These are phyloP conservation scores for Paecilomyces niveus DNA, from an alignment of 2,329 filamentous ascomycete genomes.

Conservation along the genomic window DNA sequence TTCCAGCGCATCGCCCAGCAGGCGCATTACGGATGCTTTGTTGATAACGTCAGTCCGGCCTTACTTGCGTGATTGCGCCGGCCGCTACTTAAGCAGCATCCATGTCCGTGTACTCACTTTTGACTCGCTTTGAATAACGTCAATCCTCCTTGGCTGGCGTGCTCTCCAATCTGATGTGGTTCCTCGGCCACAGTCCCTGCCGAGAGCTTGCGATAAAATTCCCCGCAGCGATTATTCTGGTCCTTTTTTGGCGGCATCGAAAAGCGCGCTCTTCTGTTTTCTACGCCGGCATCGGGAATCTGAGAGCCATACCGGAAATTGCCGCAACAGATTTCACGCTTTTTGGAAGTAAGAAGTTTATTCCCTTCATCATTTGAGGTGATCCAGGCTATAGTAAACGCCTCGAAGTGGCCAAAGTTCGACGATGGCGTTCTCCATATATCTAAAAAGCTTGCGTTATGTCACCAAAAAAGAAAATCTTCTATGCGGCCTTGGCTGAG, in stretches of 20 bases:
- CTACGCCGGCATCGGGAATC: neutral
- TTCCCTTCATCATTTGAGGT: neutral
- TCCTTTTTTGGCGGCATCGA: neutral
- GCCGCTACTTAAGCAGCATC: neutral
- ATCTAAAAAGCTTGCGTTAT: neutral
- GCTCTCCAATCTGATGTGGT: slow-evolving; percentile 4
- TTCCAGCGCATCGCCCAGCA: neutral
- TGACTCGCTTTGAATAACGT: slow-evolving; percentile 8
- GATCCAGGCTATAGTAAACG: neutral
- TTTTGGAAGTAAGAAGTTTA: neutral
- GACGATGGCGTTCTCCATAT: neutral
- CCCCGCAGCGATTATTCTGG: neutral
- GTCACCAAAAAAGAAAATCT: neutral
- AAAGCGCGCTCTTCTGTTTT: neutral
- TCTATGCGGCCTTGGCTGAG: neutral
- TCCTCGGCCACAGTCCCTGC: neutral
- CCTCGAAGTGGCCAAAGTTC: neutral
- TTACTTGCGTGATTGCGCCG: slow-evolving; percentile 17
- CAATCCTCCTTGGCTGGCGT: slow-evolving; percentile 14
- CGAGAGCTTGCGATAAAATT: neutral
- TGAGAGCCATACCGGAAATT: neutral
- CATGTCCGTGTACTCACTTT: neutral
- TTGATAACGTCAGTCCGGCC: slow-evolving; percentile 15
- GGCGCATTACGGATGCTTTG: neutral
- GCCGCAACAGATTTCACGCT: neutral